Evolutionary conservation across 2,329 filamentous ascomycete species (phyloP), one percentile per base, ranked within the genome.

Genomic region (Penicillium sp.): DNA sequence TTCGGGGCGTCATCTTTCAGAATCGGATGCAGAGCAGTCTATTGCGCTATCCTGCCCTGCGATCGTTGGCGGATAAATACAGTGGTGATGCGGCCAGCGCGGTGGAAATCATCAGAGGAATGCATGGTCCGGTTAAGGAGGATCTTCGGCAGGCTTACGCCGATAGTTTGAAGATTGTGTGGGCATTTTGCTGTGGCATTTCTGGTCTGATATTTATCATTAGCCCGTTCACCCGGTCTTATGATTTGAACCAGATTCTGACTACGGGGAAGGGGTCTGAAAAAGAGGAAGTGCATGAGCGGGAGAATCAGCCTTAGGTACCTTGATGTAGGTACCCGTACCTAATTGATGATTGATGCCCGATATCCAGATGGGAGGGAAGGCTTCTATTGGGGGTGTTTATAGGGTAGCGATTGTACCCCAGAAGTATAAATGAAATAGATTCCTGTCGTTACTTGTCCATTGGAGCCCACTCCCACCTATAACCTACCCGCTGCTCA

Each of bases 1-100:
- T 89, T 49, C 84, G 85, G 1, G 87, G 88, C 2, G 86, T 88
- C 49, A 82, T 88, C 54, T 90, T 90, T 74, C 86, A 90, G 37
- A 59, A 58, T 28, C 57, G 47, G 20, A 83, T 88, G 72, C 76
- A 75, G 57, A 74, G 72, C 54, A 80, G 83, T 63, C 71, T 88
- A 41, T 61, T 75, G 28, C 75, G 71, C 1, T 79, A 79, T 47
- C 76, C 81, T 0, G 72, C 75, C 22, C 79, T 85, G 55, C 81
- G 79, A 1, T 66, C 68, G 12, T 69, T 76, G 43, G 82, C 83
- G 1, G 69, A 60, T 2, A 75, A 78, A 56, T 83, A 83, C 67
- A 81, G 82, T 3, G 77, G 78, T 51, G 83, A 88, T 67, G 84
- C 85, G 0, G 84, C 84, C 1, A 81, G 79, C 0, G 74, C 87